A percentile compares a stretch with the other conserved stretches of the same genome.
Conservation (phyloP, 78 protist species). For the Paulinella micropora region DNA sequence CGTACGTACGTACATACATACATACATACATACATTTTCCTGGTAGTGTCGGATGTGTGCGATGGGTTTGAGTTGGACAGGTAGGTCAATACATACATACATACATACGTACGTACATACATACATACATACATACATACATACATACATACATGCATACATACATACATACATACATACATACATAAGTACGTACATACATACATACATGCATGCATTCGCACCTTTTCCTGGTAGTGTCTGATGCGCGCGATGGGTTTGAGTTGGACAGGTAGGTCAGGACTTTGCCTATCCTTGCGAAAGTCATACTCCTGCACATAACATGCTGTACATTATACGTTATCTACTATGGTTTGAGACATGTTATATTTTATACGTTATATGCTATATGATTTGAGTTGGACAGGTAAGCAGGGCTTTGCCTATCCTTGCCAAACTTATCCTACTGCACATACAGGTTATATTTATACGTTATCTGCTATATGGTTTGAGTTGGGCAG, state of each 20-base stretch:
- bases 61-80: not conserved
- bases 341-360: no score
- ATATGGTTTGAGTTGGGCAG: no score
- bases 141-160: not conserved
- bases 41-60: not conserved
- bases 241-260: not conserved
- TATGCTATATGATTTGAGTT: no score
- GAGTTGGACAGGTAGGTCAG: not conserved
- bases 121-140: not conserved
- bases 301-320: not conserved
- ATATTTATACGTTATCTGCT: no score
- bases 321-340: no score
- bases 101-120: not conserved
- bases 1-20: not conserved
- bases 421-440: no score
- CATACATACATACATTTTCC: not conserved
- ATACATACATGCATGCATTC: no score
- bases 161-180: not conserved
- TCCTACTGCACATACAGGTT: no score
- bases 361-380: no score
- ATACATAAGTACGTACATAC: not conserved
- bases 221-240: not conserved
- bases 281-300: not conserved
- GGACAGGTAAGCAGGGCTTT: no score
- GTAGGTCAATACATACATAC: not conserved